phyloP scores from a whole-genome alignment of 805 yeast species.

The Starmerella vitae region DNA sequence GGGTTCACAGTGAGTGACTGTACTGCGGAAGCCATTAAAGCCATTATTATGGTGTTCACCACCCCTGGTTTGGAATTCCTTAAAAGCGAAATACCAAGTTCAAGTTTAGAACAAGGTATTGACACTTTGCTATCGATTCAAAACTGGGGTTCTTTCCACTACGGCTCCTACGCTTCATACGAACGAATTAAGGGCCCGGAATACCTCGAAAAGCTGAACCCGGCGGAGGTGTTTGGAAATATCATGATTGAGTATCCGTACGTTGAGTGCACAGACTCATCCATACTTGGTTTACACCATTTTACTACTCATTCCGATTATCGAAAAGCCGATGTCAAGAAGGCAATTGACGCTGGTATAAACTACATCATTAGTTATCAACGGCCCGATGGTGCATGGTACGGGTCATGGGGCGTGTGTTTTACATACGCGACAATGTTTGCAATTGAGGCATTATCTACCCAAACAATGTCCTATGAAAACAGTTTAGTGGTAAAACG shows the following conservation, averaged over 20 bases:
- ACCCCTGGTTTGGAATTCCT: conserved; percentile 40
- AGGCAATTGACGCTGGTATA: conserved; percentile 64
- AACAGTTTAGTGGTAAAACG: conserved; percentile 48
- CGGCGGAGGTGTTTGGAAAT: conserved; percentile 96
- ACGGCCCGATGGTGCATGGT: conserved; percentile 82
- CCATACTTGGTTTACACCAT: conserved; percentile 74
- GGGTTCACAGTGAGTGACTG: conserved; percentile 96
- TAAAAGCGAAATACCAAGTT: conserved; percentile 40
- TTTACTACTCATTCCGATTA: conserved; percentile 57
- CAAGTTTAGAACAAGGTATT: conserved; percentile 49
- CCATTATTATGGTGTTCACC: conserved; percentile 78
- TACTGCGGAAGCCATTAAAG: conserved; percentile 90
- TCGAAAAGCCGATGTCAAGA: conserved; percentile 46
- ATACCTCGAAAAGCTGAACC: conserved; percentile 62
- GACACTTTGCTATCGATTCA: conserved; percentile 68
- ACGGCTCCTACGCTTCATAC: conserved; percentile 86
- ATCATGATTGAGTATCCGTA: conserved; percentile 98
- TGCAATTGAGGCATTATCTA: conserved; percentile 80
- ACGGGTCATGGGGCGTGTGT: conserved; percentile 97
- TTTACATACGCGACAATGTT: conserved; percentile 95
- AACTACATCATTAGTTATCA: conserved; percentile 59
- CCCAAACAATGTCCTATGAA: conserved; percentile 49
- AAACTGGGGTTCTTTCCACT: conserved; percentile 63
- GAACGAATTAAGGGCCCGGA: conserved; percentile 76
- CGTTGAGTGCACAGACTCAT: conserved; percentile 95